Evolutionary conservation across 1,284 basidiomycete species (phyloP).

Genomic region (Cryptococcus jaspeensis): DNA sequence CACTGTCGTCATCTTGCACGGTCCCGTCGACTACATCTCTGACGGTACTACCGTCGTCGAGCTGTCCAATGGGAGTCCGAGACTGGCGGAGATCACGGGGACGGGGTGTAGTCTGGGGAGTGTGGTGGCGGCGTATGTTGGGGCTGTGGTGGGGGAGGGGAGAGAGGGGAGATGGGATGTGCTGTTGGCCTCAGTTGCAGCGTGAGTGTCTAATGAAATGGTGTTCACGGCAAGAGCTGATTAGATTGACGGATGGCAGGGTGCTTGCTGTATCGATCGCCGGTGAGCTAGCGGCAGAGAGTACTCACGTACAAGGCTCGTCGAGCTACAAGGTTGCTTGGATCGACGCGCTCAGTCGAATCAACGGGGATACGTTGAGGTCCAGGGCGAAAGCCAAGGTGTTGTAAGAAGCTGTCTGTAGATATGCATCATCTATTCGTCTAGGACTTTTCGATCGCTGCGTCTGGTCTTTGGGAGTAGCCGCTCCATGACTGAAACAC

Average conservation of each 20-base stretch:
- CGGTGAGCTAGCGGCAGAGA: slow-evolving; percentile 1
- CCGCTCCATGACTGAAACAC: slow-evolving; percentile 10
- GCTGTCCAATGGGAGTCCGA: slow-evolving; percentile 3
- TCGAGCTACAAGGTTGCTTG: slow-evolving; percentile 5
- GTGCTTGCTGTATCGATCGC: neutral
- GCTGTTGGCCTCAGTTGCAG: no score
- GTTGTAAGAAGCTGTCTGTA: neutral
- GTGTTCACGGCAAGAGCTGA: no score
- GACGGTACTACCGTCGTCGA: slow-evolving; percentile 4
- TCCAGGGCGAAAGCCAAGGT: neutral
- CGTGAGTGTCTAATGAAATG: no score
- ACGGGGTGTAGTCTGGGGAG: slow-evolving; percentile 1
- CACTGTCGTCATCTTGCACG: slow-evolving; percentile 6
- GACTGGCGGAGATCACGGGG: slow-evolving; percentile 1
- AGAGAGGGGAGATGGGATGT: neutral
- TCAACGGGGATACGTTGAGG: neutral
- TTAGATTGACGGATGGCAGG: no score
- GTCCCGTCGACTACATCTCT: slow-evolving; percentile 4
- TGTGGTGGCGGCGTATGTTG: slow-evolving; percentile 4
- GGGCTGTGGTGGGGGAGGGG: neutral
- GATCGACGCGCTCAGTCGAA: slow-evolving; percentile 1
- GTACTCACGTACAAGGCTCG: neutral
- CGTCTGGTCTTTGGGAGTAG: slow-evolving; percentile 7
- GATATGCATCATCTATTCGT: no score
- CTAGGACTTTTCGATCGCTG: neutral